phyloP scores from a whole-genome alignment of 345 rosid species.

The Erodium maritimum region DNA sequence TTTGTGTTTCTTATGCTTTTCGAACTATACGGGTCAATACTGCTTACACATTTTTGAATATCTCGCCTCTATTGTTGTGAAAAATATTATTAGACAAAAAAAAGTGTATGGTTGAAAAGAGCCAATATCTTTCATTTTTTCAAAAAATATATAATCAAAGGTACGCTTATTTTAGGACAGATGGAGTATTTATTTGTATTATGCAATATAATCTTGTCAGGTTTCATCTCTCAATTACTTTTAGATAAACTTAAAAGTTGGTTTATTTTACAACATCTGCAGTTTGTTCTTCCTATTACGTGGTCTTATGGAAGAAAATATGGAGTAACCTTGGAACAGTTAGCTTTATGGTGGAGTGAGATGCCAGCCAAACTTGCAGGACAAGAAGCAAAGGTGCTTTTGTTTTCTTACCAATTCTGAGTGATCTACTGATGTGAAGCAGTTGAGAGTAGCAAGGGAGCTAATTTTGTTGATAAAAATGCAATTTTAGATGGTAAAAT shows the following conservation, averaged over 20 bases:
- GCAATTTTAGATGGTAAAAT: too few species aligned
- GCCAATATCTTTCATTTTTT: too few species aligned
- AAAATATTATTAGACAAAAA: too few species aligned
- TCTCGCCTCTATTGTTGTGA: too few species aligned
- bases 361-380: conserved; percentile 83
- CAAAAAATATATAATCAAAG: too few species aligned
- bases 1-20: conserved; percentile 7
- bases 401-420: not conserved
- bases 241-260: not conserved
- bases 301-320: conserved; percentile 73
- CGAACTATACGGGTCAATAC: not conserved
- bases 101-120: too few species aligned
- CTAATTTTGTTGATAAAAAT: too few species aligned
- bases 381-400: conserved; percentile 46
- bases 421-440: not conserved
- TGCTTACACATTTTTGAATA: not conserved
- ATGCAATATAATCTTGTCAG: too few species aligned
- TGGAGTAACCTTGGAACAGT: conserved; percentile 59
- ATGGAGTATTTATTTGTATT: too few species aligned
- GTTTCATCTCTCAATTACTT: not conserved
- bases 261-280: conserved; percentile 24
- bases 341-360: conserved; percentile 85
- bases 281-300: conserved; percentile 92
- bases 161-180: too few species aligned
- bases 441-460: too few species aligned